A percentile compares a stretch with the other conserved stretches of the same genome.
Conservation (phyloP, 225 moss, liverwort and hornwort species). For the Polytrichum formosum region DNA sequence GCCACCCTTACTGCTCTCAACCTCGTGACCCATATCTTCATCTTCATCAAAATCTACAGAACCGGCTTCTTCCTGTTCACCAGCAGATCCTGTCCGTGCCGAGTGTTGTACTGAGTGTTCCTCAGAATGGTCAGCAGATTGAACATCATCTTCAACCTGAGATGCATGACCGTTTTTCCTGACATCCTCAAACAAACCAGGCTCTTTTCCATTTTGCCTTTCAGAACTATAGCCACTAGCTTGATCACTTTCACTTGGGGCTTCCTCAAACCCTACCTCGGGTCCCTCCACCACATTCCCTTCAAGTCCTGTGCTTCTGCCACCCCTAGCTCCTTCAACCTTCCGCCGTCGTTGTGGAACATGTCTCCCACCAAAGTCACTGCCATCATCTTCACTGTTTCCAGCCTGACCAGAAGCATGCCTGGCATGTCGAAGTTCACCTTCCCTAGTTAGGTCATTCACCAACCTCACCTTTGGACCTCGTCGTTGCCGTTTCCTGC, state of each 20-base stretch:
- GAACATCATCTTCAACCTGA: conserved; percentile 7
- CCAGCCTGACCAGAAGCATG: conserved; percentile 35
- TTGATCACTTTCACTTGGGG: conserved; percentile 21
- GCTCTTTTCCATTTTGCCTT: conserved; percentile 19
- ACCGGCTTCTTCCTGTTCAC: conserved; percentile 35
- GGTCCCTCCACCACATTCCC: background rate
- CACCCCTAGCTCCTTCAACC: conserved; percentile 14
- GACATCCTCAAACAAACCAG: background rate
- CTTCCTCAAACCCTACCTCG: conserved; percentile 19
- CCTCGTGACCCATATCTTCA: conserved; percentile 42
- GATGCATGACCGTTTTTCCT: background rate
- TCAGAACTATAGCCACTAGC: conserved; percentile 18
- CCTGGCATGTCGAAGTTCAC: conserved; percentile 50
- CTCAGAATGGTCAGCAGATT: conserved; percentile 17
- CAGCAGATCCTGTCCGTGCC: conserved; percentile 14
- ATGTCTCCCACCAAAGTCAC: conserved; percentile 48
- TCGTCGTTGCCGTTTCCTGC: conserved; percentile 62
- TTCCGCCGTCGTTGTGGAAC: conserved; percentile 14
- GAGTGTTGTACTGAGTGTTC: conserved; percentile 24
- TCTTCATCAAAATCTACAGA: conserved; percentile 43
- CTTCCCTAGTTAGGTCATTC: conserved; percentile 76
- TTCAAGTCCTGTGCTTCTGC: conserved; percentile 14
- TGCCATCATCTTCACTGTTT: conserved; percentile 63
- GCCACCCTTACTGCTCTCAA: conserved; percentile 21
- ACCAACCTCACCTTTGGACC: conserved; percentile 74